phyloP scores from a whole-genome alignment of 306 rosid genomes.

The Dalbergia cultrata region DNA sequence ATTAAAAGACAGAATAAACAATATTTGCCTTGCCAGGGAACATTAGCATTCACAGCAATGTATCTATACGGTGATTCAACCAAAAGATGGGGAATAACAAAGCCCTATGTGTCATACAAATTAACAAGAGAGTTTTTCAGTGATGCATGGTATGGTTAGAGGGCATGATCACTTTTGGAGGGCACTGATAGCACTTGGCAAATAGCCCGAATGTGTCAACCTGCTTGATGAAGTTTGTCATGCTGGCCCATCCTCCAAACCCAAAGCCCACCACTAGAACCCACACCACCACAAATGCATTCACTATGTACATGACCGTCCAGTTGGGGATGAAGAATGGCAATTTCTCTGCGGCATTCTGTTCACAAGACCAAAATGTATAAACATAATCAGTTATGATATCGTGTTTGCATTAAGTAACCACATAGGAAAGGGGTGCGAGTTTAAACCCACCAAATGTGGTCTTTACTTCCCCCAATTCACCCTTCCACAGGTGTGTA shows the following conservation, averaged over 20 bases:
- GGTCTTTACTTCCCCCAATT: too few relatives aligned
- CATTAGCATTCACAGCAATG: constrained; percentile 26
- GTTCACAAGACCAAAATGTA: constrained; percentile 9
- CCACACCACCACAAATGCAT: constrained; percentile 77
- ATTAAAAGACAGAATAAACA: not conserved
- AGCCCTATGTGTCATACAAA: constrained; percentile 25
- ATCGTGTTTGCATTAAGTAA: too few relatives aligned
- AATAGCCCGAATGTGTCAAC: constrained; percentile 82
- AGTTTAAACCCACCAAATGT: too few relatives aligned
- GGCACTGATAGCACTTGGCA: constrained; percentile 90
- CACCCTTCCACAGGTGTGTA: too few relatives aligned
- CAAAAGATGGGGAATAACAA: constrained; percentile 27
- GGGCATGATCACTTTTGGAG: constrained; percentile 19
- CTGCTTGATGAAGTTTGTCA: constrained; percentile 84
- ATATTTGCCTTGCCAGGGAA: constrained; percentile 26
- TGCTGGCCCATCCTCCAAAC: constrained; percentile 95
- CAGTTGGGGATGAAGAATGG: constrained; percentile 77
- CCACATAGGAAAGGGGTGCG: too few relatives aligned
- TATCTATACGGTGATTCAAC: not conserved
- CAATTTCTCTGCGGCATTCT: constrained; percentile 83
- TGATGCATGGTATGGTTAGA: constrained; percentile 51
- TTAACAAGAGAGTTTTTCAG: not conserved
- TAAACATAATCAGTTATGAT: too few relatives aligned
- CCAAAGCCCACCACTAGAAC: constrained; percentile 84
- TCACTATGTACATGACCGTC: constrained; percentile 70